phyloP scores from a whole-genome alignment of 495 filamentous ascomycete genomes.

The Parathielavia appendiculata region DNA sequence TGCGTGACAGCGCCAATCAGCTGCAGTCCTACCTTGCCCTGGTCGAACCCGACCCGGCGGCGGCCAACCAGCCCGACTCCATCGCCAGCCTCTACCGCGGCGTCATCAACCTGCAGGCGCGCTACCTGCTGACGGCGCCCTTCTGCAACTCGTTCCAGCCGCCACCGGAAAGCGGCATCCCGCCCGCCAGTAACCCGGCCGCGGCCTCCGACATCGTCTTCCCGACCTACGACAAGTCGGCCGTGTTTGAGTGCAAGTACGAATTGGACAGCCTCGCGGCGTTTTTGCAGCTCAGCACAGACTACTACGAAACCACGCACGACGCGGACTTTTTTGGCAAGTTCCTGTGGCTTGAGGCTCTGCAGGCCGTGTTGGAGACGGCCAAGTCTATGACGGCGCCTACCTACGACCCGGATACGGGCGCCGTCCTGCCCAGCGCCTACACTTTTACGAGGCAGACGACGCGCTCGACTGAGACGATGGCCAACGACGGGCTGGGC shows the following conservation, averaged over 20 bases:
- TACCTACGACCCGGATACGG: slow-evolving; percentile 51
- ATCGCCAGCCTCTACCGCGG: slow-evolving; percentile 58
- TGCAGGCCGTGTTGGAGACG: slow-evolving; percentile 46
- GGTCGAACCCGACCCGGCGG: slow-evolving; percentile 41
- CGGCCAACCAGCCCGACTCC: slow-evolving; percentile 29
- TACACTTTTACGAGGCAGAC: slow-evolving; percentile 56
- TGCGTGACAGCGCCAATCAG: slow-evolving; percentile 64
- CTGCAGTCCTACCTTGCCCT: slow-evolving; percentile 58
- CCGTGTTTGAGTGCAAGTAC: slow-evolving; percentile 54
- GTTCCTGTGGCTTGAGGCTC: slow-evolving; percentile 49
- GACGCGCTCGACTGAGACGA: slow-evolving; percentile 53
- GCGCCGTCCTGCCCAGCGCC: slow-evolving; percentile 45
- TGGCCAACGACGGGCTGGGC: slow-evolving; percentile 54
- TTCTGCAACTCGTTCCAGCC: slow-evolving; percentile 66
- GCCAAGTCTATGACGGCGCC: slow-evolving; percentile 48
- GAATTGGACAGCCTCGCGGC: slow-evolving; percentile 65
- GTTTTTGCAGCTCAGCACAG: slow-evolving; percentile 54
- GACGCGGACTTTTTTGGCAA: slow-evolving; percentile 54
- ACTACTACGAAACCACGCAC: slow-evolving; percentile 57
- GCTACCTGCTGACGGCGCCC: slow-evolving; percentile 54
- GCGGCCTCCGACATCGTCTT: slow-evolving; percentile 21
- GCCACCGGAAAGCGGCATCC: slow-evolving; percentile 47
- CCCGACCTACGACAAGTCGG: slow-evolving; percentile 16
- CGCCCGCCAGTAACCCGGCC: slow-evolving; percentile 34
- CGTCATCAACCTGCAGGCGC: slow-evolving; percentile 60